Evolutionary conservation across 768 basidiomycete genomes (phyloP), one percentile per base, ranked within the genome.

Genomic region (Trametes cingulata): DNA sequence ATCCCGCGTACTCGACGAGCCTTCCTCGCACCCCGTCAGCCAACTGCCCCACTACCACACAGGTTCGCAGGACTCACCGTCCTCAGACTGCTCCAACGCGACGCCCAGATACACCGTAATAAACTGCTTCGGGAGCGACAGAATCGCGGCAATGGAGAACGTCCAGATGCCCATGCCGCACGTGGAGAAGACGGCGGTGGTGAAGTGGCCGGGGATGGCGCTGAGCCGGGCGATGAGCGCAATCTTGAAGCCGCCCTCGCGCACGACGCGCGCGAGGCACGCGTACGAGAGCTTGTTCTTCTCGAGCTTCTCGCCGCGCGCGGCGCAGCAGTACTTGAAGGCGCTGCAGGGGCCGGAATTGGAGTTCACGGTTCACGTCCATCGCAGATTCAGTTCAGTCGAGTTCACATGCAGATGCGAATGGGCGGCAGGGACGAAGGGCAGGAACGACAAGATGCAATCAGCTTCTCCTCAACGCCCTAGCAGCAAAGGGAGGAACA

Each of bases 101-200:
- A 91, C 92, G 36, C 94, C 94, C 15, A 95, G 81, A 69, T 97
- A 97, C 13, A 97, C 95, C 8, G 90, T 91, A 65, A 93, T 82
- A 66, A 97, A 88, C 72, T 97, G 94, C 69, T 95, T 95, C 7
- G 94, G 94, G 69, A 93, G 74, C 19, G 92, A 91, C 17, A 95
- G 76, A 65, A 94, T 74, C 4, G 93, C 89, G 22, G 95, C 93
- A 7, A 91, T 61, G 51, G 83, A 77, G 73, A 95, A 97, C 27
- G 85, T 79, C 67, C 85, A 75, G 63, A 95, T 87, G 58, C 78
- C 77, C 88, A 96, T 93, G 37, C 95, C 95, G 69, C 92, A 95
- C 3, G 93, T 87, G 2, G 93, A 84, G 69, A 95, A 94, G 6
- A 95, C 82, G 35, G 89, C 91, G 5, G 92, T 95, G 0, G 93